phyloP scores from a whole-genome alignment of 2,329 filamentous ascomycete species.

The Phialophora tarda region DNA sequence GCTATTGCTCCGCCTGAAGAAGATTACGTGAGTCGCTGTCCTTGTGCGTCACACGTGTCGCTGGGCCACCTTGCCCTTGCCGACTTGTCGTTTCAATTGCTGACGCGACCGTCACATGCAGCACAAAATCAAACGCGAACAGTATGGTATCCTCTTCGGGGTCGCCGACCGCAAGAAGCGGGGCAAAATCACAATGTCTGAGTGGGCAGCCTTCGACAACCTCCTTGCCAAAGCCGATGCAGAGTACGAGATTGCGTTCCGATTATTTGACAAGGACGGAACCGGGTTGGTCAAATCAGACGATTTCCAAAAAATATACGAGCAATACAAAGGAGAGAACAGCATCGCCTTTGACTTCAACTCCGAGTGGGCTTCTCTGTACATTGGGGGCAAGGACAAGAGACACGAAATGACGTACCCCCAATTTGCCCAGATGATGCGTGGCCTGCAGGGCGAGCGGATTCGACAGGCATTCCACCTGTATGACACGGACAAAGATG shows the following conservation, averaged over 20 bases:
- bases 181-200: slow-evolving; percentile 76
- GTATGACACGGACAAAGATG: slow-evolving; percentile 89
- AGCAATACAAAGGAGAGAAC: slow-evolving; percentile 82
- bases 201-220: slow-evolving; percentile 95
- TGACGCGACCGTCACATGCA: slow-evolving; percentile 48
- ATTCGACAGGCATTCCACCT: slow-evolving; percentile 93
- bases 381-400: slow-evolving; percentile 85
- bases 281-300: slow-evolving; percentile 88
- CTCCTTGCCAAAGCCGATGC: slow-evolving; percentile 91
- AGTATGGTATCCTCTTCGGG: slow-evolving; percentile 90
- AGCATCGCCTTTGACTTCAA: slow-evolving; percentile 96
- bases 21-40: slow-evolving; percentile 75
- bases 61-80: background rate
- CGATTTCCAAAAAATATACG: slow-evolving; percentile 82
- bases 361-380: slow-evolving; percentile 93
- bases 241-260: slow-evolving; percentile 98
- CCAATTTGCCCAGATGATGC: slow-evolving; percentile 97
- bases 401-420: slow-evolving; percentile 91
- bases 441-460: slow-evolving; percentile 92
- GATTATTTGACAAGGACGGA: slow-evolving; percentile 87
- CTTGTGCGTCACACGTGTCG: slow-evolving; percentile 9
- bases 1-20: slow-evolving; percentile 85
- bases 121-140: slow-evolving; percentile 97
- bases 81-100: background rate
- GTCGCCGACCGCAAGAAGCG: slow-evolving; percentile 80